Base-by-base conservation (phyloP, 192 early-diverging fungal species). In the Irineochytrium annulatum region DNA sequence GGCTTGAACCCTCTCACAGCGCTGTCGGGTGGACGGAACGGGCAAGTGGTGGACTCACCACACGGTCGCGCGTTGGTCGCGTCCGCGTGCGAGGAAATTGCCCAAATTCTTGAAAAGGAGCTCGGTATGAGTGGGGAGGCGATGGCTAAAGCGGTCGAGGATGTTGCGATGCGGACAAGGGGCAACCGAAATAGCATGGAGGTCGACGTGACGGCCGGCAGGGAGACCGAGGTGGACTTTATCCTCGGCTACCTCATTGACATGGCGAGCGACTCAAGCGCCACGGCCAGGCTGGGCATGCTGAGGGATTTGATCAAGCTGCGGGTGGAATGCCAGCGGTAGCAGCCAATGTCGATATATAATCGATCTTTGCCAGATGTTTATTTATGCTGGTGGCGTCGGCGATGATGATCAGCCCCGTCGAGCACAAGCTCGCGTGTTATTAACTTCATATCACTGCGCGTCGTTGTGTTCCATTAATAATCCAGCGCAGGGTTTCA, bases 111-210 rank as follows among this genome's bases (percentile, higher is more conserved):
- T 4, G 60, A 62, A 3, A 29, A 53, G 6, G 3, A 26, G 4
- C 19, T 24, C 3, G 17, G 16, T 37, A 14, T 11, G 13, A 34
- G 54, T 39, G n/a, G 16, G 56, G 58, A 62, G 14, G 48, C 11
- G 17, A 4, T 44, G 8, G 54, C 34, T 3, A n/a, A n/a, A n/a
- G 13, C n/a, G 3, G 58, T 69, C 20, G 11, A 33, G 33, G 28
- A 14, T 8, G 62, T 69, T 14, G 61, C 67, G 2, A 32, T 49
- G 3, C 45, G 43, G n/a, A 69, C 67, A 17, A 27, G 31, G 22
- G 5, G 3, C 5, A 69, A 69, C 53, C 34, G 57, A 0, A 69
- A 65, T 54, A 58, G 55, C 16, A 69, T 69, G 67, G 60, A 57
- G 41, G 67, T 56, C 22, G 62, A 34, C 32, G 37, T 69, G 27